Evolutionary conservation across 106 monocot species (phyloP), one percentile per base, ranked within the genome.

Genomic region (Vanilla planifolia): DNA sequence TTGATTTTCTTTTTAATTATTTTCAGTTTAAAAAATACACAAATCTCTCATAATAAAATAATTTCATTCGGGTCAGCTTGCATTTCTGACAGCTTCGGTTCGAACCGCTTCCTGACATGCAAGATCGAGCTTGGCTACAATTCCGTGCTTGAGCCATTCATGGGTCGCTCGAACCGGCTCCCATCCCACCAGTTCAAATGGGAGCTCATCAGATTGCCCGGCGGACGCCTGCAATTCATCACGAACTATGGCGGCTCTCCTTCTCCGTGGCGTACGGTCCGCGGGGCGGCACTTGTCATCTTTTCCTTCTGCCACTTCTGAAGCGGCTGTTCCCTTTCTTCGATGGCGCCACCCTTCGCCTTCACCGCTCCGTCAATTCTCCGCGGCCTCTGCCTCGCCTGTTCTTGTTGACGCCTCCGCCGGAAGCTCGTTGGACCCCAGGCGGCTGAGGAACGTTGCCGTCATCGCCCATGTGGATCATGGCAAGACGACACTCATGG

Each of bases 401-500:
- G 58, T 58, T n/a, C 47, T 82, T 26, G 27, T 75, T 29, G 17
- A 73, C 8, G 43, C 34, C 21, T 19, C 77, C 14, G 65, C 61
- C 5, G 48, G 68, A 24, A 48, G 44, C 73, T 68, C 67, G 20
- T 19, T 92, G 8, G 88, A 98, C 48, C 92, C 98, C 14, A 63
- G 23, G 52, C 63, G 72, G 22, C 67, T 98, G 35, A 78, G 96
- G 25, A 98, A 98, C 82, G 92, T 98, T 39, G 92, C 98, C 6
- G 98, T 92, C 53, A 98, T 98, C 6, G 96, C 91, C 11, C 96
- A 98, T 70, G 91, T 98, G 32, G 96, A 98, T 51, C 96, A 98
- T 45, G 96, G 96, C 4, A 98, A 98, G 85, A 98, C 96, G 6
- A 92, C 96, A 1, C 88, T 98, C 64, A 98, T 98, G 91, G 96